Conservation (phyloP, 179 eudicot genomes). For the Vitellaria paradoxa region DNA sequence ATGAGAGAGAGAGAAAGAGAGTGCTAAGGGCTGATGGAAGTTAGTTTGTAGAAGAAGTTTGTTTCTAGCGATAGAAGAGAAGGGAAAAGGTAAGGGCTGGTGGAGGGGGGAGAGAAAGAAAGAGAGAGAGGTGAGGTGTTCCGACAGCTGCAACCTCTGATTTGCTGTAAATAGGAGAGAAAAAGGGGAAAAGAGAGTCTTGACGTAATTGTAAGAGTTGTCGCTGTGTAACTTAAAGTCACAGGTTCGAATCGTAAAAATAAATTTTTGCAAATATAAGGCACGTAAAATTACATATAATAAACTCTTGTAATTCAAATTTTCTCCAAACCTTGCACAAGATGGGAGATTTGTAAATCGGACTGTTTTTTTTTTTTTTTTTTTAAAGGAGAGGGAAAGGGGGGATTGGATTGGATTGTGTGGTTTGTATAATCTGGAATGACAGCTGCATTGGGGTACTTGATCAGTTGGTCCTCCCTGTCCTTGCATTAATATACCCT, state of each 20-base stretch:
- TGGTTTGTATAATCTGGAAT: conserved; percentile 36
- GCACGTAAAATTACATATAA: too few species aligned
- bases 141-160: conserved; percentile 70
- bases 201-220: too few species aligned
- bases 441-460: conserved; percentile 43
- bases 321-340: too few species aligned
- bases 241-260: too few species aligned
- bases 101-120: conserved; percentile 10
- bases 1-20: conserved; percentile 5
- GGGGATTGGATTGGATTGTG: conserved; percentile 6
- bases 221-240: too few species aligned
- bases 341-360: too few species aligned
- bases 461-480: conserved; percentile 46
- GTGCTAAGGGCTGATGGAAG: not conserved
- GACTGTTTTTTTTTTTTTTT: too few species aligned
- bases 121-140: conserved; percentile 19
- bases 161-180: conserved; percentile 48
- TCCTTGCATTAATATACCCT: conserved; percentile 32
- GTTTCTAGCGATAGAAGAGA: not conserved
- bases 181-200: too few species aligned
- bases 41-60: not conserved
- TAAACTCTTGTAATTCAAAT: too few species aligned
- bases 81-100: not conserved
- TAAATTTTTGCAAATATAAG: too few species aligned
- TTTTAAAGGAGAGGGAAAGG: too few species aligned